These are phyloP conservation scores for Malbranchea zuffiana DNA, from an alignment of 2,329 filamentous ascomycete species.

Conservation along the genomic window DNA sequence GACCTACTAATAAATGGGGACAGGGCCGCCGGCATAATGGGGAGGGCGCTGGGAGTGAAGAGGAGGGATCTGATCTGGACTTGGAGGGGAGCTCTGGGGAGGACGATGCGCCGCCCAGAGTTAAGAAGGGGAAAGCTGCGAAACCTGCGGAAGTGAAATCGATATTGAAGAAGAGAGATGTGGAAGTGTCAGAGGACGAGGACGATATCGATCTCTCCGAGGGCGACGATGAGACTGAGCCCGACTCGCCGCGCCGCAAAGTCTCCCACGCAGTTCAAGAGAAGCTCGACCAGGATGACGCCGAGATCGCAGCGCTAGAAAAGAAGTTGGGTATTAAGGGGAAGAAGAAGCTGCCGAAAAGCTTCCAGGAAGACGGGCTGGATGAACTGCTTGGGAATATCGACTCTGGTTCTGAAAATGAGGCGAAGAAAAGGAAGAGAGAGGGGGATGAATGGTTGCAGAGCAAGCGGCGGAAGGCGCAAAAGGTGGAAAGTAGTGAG, in stretches of 20 bases:
- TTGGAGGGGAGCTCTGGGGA: slow-evolving; percentile 24
- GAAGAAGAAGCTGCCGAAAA: slow-evolving; percentile 60
- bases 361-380: slow-evolving; percentile 71
- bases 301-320: slow-evolving; percentile 77
- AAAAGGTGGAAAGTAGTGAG: slow-evolving; percentile 24
- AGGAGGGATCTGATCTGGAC: slow-evolving; percentile 13
- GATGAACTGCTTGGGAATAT: slow-evolving; percentile 65
- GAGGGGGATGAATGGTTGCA: slow-evolving; percentile 54
- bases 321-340: slow-evolving; percentile 68
- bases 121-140: slow-evolving; percentile 15
- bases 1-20: slow-evolving; percentile 6
- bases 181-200: slow-evolving; percentile 22
- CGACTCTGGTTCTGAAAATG: slow-evolving; percentile 43
- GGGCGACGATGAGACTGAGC: slow-evolving; percentile 22
- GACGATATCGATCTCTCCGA: slow-evolving; percentile 15
- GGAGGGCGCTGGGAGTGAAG: slow-evolving; percentile 10
- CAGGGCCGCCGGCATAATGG: background rate
- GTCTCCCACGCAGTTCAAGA: slow-evolving; percentile 42
- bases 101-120: slow-evolving; percentile 17
- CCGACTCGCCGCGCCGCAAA: slow-evolving; percentile 11
- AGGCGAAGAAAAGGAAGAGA: slow-evolving; percentile 45
- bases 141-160: slow-evolving; percentile 22
- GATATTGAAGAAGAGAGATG: slow-evolving; percentile 27
- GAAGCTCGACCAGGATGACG: slow-evolving; percentile 68
- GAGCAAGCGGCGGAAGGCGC: slow-evolving; percentile 47